A percentile compares a stretch with the other conserved stretches of the same genome.
These are phyloP conservation scores for Akanthomyces lecanii DNA, from an alignment of 2,329 filamentous ascomycete genomes.

Conservation along the genomic window DNA sequence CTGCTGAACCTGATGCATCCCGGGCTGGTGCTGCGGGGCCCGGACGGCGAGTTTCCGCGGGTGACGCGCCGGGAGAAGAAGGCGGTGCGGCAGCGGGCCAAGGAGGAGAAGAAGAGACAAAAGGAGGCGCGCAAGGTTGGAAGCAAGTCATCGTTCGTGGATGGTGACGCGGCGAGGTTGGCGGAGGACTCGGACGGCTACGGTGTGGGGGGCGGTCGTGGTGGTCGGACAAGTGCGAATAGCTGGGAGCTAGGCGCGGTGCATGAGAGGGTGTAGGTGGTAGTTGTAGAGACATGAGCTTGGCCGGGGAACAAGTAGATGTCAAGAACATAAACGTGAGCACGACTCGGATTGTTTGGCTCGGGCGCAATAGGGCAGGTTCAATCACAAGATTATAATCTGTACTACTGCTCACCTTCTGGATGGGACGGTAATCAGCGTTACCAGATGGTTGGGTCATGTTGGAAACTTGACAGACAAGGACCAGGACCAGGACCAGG, in stretches of 20 bases:
- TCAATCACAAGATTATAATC: background rate
- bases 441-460: too few relatives aligned
- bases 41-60: constrained; percentile 42
- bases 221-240: background rate
- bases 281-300: background rate
- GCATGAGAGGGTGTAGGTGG: background rate
- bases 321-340: background rate
- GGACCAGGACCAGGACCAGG: background rate
- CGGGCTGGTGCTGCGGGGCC: constrained; percentile 42
- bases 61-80: constrained; percentile 42
- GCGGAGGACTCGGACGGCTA: background rate
- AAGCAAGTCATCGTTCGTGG: constrained; percentile 8
- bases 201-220: background rate
- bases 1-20: constrained; percentile 45
- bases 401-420: too few relatives aligned
- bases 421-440: too few relatives aligned
- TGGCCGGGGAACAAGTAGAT: too few relatives aligned
- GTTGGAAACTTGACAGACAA: background rate
- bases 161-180: background rate
- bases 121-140: constrained; percentile 24
- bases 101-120: constrained; percentile 25
- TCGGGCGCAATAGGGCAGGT: too few relatives aligned
- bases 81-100: constrained; percentile 35
- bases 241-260: background rate
- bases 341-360: too few relatives aligned